These are phyloP conservation scores for Penicillium coffeae DNA, from an alignment of 495 filamentous ascomycete genomes.

Conservation along the genomic window DNA sequence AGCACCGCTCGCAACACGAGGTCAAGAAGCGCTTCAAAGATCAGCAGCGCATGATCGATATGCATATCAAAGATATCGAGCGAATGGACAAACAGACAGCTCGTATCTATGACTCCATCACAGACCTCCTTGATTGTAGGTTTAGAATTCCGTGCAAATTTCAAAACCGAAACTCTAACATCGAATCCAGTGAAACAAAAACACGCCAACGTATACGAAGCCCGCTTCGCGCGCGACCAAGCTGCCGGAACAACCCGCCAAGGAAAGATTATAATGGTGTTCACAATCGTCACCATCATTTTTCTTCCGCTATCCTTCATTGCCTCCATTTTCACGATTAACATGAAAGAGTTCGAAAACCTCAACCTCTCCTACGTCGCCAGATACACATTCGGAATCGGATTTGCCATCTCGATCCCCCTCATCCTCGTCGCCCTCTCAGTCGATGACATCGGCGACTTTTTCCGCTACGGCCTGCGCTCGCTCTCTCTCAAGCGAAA, in stretches of 20 bases:
- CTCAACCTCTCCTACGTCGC: conserved; percentile 55
- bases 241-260: conserved; percentile 62
- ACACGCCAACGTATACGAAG: conserved; percentile 68
- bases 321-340: conserved; percentile 63
- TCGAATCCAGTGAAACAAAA: conserved; percentile 52
- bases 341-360: conserved; percentile 50
- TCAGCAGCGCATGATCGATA: conserved; percentile 57
- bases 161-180: neutral
- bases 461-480: conserved; percentile 24
- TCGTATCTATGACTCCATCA: conserved; percentile 60
- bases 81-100: conserved; percentile 67
- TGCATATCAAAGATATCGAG: conserved; percentile 60
- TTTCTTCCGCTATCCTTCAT: conserved; percentile 69
- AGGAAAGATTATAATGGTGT: conserved; percentile 70
- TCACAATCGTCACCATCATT: conserved; percentile 68
- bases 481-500: conserved; percentile 18
- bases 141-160: neutral
- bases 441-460: conserved; percentile 52
- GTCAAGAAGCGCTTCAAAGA: conserved; percentile 57
- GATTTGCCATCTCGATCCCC: conserved; percentile 62
- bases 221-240: conserved; percentile 64
- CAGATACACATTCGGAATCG: conserved; percentile 64
- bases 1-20: conserved; percentile 45
- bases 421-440: conserved; percentile 56
- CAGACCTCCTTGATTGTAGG: conserved; percentile 50